Conservation (phyloP, 768 basidiomycete genomes). For the Mycena rebaudengoi region DNA sequence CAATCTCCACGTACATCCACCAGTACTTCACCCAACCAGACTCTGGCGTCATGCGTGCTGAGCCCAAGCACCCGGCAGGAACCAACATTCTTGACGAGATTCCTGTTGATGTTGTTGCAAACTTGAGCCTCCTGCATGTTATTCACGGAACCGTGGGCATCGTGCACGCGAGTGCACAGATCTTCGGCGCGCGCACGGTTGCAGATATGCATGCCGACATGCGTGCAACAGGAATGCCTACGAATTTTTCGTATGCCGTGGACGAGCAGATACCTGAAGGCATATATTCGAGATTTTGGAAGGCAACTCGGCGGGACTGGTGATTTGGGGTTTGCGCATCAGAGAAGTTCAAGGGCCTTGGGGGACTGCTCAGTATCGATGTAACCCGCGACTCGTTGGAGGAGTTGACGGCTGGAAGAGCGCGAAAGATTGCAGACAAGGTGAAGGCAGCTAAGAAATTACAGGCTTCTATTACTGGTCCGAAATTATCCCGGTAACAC, state of each 20-base stretch:
- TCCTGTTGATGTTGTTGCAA: constrained; percentile 1
- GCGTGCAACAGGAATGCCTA: not conserved
- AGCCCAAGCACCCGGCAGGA: not conserved
- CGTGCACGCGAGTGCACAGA: not conserved
- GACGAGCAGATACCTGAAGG: not conserved
- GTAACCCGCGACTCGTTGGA: not conserved
- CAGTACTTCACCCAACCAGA: not conserved
- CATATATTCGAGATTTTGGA: not conserved
- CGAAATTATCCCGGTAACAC: no score
- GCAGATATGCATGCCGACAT: not conserved
- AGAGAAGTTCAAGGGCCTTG: not conserved
- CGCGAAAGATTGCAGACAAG: not conserved
- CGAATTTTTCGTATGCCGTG: not conserved
- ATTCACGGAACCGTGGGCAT: not conserved
- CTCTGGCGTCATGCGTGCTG: not conserved
- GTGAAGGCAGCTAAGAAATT: not conserved
- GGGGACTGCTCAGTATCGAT: not conserved
- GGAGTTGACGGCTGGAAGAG: not conserved
- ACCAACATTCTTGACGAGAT: constrained; percentile 2
- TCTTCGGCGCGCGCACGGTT: not conserved
- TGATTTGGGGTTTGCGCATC: not conserved
- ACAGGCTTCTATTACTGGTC: no score
- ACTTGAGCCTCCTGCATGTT: not conserved
- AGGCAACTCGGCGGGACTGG: not conserved
- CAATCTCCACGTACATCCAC: not conserved